Conservation (phyloP, 2,329 filamentous ascomycete species). For the Verticillium dahliae region DNA sequence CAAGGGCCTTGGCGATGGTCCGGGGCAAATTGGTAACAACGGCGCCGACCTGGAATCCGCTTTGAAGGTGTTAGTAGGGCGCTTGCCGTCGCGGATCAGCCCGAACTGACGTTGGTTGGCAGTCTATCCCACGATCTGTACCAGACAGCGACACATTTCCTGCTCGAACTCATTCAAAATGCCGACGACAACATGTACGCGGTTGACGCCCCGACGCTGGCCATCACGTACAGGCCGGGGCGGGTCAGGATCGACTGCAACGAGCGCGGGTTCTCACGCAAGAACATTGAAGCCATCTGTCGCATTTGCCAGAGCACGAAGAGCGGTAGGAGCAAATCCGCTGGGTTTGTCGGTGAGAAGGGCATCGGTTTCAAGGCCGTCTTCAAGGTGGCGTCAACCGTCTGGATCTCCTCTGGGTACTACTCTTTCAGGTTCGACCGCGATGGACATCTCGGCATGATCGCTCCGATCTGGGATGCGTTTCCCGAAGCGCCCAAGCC, state of each 20-base stretch:
- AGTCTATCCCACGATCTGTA: conserved; percentile 23
- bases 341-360: conserved; percentile 25
- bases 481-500: conserved; percentile 16
- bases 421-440: conserved; percentile 25
- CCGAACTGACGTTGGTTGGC: background rate
- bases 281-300: conserved; percentile 26
- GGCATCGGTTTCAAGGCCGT: conserved; percentile 28
- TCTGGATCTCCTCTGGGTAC: conserved; percentile 21
- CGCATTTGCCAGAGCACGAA: conserved; percentile 24
- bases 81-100: background rate
- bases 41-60: conserved; percentile 5
- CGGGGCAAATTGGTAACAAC: conserved; percentile 3
- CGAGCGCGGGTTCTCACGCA: conserved; percentile 20
- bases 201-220: conserved; percentile 5
- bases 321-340: conserved; percentile 10
- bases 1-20: conserved; percentile 7
- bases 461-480: conserved; percentile 20
- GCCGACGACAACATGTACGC: conserved; percentile 31
- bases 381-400: conserved; percentile 21
- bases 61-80: conserved; percentile 1
- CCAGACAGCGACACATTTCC: conserved; percentile 24
- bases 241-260: conserved; percentile 25
- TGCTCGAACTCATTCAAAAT: conserved; percentile 33
- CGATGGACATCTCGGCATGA: conserved; percentile 22
- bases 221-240: conserved; percentile 15